phyloP scores from a whole-genome alignment of 371 early-diverging fungal species.

The Lichtheimia hyalospora region DNA sequence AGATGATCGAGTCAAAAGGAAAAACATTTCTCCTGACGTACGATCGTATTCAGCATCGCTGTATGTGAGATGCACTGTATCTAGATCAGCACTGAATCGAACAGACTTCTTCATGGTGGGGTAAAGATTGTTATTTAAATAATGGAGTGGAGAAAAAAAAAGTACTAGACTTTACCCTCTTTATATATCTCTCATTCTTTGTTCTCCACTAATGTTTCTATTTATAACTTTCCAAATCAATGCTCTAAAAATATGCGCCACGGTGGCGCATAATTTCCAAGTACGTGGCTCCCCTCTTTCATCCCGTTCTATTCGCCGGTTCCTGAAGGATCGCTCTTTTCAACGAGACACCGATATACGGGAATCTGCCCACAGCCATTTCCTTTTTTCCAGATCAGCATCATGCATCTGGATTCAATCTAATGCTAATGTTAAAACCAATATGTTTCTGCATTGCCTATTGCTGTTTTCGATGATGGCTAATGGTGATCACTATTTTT shows the following conservation, averaged over 20 bases:
- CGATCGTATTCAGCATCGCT: conserved; percentile 10
- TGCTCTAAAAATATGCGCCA: conserved; percentile 4
- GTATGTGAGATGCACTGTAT: conserved; percentile 6
- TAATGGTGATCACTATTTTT: neutral
- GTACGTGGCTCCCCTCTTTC: too few species aligned
- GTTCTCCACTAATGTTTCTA: neutral
- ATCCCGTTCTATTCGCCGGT: too few species aligned
- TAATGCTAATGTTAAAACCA: too few species aligned
- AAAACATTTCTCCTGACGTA: neutral
- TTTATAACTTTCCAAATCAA: neutral
- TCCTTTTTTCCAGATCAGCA: too few species aligned
- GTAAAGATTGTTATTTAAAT: neutral
- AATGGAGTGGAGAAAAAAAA: neutral
- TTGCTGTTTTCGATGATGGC: too few species aligned
- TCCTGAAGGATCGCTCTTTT: too few species aligned
- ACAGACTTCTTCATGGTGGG: conserved; percentile 5
- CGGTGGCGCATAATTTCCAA: conserved; percentile 1
- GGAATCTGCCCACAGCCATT: too few species aligned
- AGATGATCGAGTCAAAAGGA: too few species aligned
- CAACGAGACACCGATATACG: too few species aligned
- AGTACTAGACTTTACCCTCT: neutral
- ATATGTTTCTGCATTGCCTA: too few species aligned
- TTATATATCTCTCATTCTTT: neutral
- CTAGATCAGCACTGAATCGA: conserved; percentile 6
- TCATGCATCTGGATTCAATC: too few species aligned